phyloP scores from a whole-genome alignment of 108 stramenopile genomes.

The Nannochloropsis gaditana region DNA sequence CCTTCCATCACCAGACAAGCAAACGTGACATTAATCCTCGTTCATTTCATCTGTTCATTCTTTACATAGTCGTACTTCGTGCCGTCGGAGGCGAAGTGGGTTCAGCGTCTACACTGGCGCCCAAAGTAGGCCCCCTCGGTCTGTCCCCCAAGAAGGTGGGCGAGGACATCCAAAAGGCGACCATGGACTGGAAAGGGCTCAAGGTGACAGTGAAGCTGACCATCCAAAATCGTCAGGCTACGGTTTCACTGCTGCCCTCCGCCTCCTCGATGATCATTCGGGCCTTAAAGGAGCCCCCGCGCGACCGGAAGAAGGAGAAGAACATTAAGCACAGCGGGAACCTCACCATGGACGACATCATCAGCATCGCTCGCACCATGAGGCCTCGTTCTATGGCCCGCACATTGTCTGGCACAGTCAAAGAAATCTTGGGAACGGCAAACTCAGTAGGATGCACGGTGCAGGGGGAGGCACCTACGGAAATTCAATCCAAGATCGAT shows the following conservation, averaged over 20 bases:
- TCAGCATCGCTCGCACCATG: conserved; percentile 96
- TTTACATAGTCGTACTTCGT: conserved; percentile 87
- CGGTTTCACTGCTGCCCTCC: conserved; percentile 92
- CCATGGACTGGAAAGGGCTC: conserved; percentile 99
- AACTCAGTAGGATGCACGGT: conserved; percentile 99
- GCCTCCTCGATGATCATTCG: conserved; percentile 98
- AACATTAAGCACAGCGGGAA: conserved; percentile 99
- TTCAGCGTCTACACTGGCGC: conserved; percentile 94
- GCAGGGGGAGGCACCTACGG: conserved; percentile 87
- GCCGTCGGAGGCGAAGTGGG: conserved; percentile 98
- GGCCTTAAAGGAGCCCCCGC: conserved; percentile 98
- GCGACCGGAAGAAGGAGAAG: conserved; percentile 99
- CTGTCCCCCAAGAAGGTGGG: conserved; percentile 99
- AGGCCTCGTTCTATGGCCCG: conserved; percentile 92
- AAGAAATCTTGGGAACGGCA: conserved; percentile 97
- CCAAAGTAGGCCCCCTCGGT: conserved; percentile 99
- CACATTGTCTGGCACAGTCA: conserved; percentile 87
- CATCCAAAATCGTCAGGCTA: conserved; percentile 97
- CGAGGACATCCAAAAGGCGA: conserved; percentile 99
- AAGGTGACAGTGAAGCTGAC: conserved; percentile 99
- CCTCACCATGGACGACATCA: conserved; percentile 96
- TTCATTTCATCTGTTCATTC: neutral
- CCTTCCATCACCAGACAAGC: neutral
- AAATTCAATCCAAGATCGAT: conserved; percentile 29
- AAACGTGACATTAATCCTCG: neutral